A percentile compares a stretch with the other conserved stretches of the same genome.
Conservation (phyloP, 768 basidiomycete species). For the Chiua virens region DNA sequence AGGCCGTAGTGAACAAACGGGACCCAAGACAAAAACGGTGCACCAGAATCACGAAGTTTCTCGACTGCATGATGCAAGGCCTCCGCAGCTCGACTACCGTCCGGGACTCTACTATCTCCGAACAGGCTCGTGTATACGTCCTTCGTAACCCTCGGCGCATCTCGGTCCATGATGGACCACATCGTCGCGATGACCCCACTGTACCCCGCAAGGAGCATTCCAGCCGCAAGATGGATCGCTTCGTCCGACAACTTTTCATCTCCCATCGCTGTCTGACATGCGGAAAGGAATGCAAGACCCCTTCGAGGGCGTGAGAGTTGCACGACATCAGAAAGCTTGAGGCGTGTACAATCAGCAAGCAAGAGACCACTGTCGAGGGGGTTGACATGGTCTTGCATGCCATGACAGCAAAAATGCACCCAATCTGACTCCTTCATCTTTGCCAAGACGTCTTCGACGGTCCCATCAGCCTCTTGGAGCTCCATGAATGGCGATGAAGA, state of each 20-base stretch:
- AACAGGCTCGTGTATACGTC: constrained; percentile 30
- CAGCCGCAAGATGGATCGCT: constrained; percentile 42
- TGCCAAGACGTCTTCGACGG: background rate
- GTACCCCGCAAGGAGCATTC: constrained; percentile 36
- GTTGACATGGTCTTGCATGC: constrained; percentile 14
- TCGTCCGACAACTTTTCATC: constrained; percentile 35
- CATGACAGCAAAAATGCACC: constrained; percentile 36
- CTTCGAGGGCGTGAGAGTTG: constrained; percentile 10
- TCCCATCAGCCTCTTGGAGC: background rate
- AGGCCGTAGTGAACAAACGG: background rate
- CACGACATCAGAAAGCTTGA: constrained; percentile 5
- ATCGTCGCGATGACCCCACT: constrained; percentile 43
- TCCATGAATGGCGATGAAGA: background rate
- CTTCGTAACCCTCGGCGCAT: constrained; percentile 34
- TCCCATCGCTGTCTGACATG: constrained; percentile 45
- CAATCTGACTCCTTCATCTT: background rate
- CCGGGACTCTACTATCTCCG: background rate
- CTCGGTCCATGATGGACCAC: constrained; percentile 42
- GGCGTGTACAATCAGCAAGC: constrained; percentile 5
- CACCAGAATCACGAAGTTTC: background rate
- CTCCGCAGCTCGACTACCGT: background rate
- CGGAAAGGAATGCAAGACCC: constrained; percentile 45
- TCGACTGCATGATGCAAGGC: background rate
- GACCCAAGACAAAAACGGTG: background rate
- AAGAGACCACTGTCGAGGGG: constrained; percentile 25